These are phyloP conservation scores for Tetrahymena borealis DNA, from an alignment of 73 alveolate genomes.

Conservation along the genomic window DNA sequence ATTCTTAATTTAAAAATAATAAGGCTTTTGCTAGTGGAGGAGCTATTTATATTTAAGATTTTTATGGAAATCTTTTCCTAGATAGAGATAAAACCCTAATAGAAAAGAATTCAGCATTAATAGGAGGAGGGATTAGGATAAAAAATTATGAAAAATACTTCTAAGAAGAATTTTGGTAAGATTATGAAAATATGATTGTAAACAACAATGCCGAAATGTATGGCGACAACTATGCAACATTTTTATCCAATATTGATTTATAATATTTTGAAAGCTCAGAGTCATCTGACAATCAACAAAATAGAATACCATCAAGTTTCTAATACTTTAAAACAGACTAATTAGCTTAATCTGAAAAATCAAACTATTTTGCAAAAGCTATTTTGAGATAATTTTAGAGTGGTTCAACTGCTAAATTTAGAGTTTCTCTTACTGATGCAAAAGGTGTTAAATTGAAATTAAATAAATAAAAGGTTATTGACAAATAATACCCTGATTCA, in stretches of 20 bases:
- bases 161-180: not conserved
- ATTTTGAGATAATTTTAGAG: not conserved
- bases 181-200: not conserved
- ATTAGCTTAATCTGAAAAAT: too few species aligned
- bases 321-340: too few species aligned
- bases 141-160: not conserved
- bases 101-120: not conserved
- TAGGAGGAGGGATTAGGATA: not conserved
- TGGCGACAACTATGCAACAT: too few species aligned
- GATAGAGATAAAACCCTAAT: not conserved
- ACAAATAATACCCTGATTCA: not conserved
- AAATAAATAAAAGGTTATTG: not conserved
- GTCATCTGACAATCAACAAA: too few species aligned
- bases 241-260: too few species aligned
- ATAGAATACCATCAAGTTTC: too few species aligned
- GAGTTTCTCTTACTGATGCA: not conserved
- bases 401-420: not conserved
- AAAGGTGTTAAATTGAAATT: not conserved
- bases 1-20: not conserved
- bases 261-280: too few species aligned
- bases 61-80: not conserved
- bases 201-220: not conserved
- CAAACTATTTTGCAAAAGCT: not conserved
- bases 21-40: not conserved
- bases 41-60: not conserved